Evolutionary conservation across 768 basidiomycete genomes (phyloP).

Genomic region (Tremella yokohamensis): DNA sequence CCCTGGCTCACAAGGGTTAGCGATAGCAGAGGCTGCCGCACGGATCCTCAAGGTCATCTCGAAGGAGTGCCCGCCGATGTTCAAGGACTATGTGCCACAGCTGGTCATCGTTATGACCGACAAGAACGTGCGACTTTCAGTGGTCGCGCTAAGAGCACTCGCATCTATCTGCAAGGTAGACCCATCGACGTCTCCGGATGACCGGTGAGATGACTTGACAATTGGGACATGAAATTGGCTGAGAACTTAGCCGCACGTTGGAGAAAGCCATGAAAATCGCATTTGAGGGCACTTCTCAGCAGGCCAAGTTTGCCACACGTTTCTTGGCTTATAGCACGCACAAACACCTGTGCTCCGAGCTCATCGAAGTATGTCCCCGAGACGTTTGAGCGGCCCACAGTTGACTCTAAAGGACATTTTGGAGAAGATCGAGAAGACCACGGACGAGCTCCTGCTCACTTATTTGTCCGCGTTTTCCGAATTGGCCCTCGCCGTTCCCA

Average conservation of each 20-base stretch:
- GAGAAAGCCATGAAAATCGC: constrained; percentile 63
- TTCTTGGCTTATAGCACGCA: constrained; percentile 63
- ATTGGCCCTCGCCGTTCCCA: constrained; percentile 64
- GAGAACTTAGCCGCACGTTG: constrained; percentile 58
- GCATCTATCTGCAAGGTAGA: constrained; percentile 65
- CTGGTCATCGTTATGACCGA: constrained; percentile 70
- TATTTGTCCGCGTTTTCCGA: constrained; percentile 71
- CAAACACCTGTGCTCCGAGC: constrained; percentile 56
- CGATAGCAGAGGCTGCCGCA: constrained; percentile 19
- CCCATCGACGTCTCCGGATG: constrained; percentile 58
- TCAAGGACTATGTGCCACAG: constrained; percentile 69
- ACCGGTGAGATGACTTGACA: constrained; percentile 59
- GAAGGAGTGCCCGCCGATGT: constrained; percentile 71
- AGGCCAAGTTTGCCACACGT: constrained; percentile 82
- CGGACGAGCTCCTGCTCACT: constrained; percentile 61
- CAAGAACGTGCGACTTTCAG: constrained; percentile 56
- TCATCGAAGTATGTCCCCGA: constrained; percentile 62
- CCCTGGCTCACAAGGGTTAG: constrained; percentile 14
- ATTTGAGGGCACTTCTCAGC: constrained; percentile 60
- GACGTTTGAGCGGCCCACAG: neutral
- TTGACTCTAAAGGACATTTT: constrained; percentile 11
- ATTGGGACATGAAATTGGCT: constrained; percentile 38
- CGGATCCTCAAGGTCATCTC: constrained; percentile 57
- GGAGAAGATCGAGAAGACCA: constrained; percentile 4
- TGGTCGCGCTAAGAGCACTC: constrained; percentile 71